A percentile compares a stretch with the other conserved stretches of the same genome.
phyloP scores from a whole-genome alignment of 1,284 basidiomycete genomes.

The Apiotrichum laibachii region DNA sequence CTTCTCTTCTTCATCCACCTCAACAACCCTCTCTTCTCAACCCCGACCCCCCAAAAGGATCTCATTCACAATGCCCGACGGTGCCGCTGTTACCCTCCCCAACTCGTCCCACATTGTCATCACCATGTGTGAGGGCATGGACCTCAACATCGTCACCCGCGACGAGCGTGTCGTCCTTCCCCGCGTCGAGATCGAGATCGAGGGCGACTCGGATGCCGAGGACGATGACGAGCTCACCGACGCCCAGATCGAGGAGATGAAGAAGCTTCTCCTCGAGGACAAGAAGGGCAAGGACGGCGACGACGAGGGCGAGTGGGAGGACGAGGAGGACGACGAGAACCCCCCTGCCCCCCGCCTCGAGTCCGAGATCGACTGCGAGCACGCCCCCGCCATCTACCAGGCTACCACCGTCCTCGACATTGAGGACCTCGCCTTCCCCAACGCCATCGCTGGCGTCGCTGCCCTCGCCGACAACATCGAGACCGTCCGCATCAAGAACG shows the following conservation, averaged over 20 bases:
- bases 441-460: neutral
- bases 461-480: constrained; percentile 1
- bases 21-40: neutral
- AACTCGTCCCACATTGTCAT: neutral
- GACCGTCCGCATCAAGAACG: constrained; percentile 2
- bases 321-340: constrained; percentile 2
- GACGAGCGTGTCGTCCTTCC: constrained; percentile 2
- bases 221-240: neutral
- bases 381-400: constrained; percentile 3
- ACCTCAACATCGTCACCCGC: constrained; percentile 4
- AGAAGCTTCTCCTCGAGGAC: neutral
- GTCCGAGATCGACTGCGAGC: constrained; percentile 1
- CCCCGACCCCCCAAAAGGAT: neutral
- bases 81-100: neutral
- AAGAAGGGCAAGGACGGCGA: neutral
- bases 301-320: constrained; percentile 4
- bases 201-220: neutral
- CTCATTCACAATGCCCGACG: neutral
- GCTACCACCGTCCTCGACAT: constrained; percentile 2
- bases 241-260: constrained; percentile 2
- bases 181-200: constrained; percentile 1
- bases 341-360: neutral
- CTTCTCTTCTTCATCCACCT: neutral
- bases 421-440: constrained; percentile 7
- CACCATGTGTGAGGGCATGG: constrained; percentile 3